Evolutionary conservation across 140 eudicot genomes (phyloP).

Genomic region (Stevia rebaudiana): DNA sequence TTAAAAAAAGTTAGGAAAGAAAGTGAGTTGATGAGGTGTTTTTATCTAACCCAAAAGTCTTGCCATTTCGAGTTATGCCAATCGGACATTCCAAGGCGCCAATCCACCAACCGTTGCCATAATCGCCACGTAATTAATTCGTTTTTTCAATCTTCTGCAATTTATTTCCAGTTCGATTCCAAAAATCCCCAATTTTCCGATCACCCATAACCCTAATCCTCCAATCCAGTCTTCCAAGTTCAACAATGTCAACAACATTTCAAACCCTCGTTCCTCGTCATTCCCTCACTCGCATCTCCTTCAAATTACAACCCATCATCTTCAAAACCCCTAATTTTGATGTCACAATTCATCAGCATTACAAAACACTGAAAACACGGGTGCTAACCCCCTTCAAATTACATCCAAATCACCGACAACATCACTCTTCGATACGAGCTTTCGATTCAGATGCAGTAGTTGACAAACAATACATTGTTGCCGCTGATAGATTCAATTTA

Average conservation of each 20-base stretch:
- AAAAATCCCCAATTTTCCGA: conserved; percentile 17
- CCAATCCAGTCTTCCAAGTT: neutral
- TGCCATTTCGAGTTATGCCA: neutral
- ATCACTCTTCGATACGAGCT: conserved; percentile 20
- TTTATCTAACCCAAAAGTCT: too few species aligned
- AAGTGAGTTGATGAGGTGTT: too few species aligned
- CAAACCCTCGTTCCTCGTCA: conserved; percentile 40
- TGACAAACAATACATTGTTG: neutral
- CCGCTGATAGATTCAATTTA: conserved; percentile 16
- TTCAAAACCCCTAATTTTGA: conserved; percentile 23
- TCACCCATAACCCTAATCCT: conserved; percentile 17
- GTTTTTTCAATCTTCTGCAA: conserved; percentile 16
- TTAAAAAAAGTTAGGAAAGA: too few species aligned
- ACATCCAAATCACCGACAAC: conserved; percentile 3
- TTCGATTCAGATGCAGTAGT: conserved; percentile 19
- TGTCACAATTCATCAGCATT: conserved; percentile 17
- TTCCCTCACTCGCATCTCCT: conserved; percentile 29
- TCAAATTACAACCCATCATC: conserved; percentile 21
- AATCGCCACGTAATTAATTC: conserved; percentile 23
- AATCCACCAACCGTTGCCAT: conserved; percentile 32
- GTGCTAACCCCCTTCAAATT: neutral
- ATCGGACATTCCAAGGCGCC: conserved; percentile 46
- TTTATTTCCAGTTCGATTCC: neutral
- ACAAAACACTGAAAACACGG: conserved; percentile 18
- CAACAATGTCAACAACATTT: conserved; percentile 46